phyloP scores from a whole-genome alignment of 2,329 filamentous ascomycete species.

The Penicillium olsonii region DNA sequence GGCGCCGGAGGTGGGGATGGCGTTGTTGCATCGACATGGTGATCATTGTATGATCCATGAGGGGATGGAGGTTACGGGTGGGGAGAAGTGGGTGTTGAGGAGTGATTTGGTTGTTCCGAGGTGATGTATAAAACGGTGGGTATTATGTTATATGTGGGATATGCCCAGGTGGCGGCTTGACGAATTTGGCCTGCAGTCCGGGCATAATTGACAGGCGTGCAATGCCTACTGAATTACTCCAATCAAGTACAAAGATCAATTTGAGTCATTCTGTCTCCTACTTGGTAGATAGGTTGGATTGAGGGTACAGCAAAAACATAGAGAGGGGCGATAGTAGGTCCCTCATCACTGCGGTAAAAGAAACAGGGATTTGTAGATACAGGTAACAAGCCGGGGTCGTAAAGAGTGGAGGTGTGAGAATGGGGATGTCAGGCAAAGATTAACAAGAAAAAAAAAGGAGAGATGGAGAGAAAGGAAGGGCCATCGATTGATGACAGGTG shows the following conservation, averaged over 20 bases:
- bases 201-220: no score
- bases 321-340: slow-evolving; percentile 25
- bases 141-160: no score
- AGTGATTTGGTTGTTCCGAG: slow-evolving; percentile 66
- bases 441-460: slow-evolving; percentile 1
- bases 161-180: no score
- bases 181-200: no score
- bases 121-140: no score
- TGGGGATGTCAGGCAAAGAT: slow-evolving; percentile 10
- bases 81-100: slow-evolving; percentile 89
- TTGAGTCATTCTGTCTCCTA: neutral
- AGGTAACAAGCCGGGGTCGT: slow-evolving; percentile 20
- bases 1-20: slow-evolving; percentile 77
- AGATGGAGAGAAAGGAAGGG: neutral
- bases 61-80: slow-evolving; percentile 72
- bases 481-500: slow-evolving; percentile 4
- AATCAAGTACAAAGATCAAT: no score
- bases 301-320: slow-evolving; percentile 16
- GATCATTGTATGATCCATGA: slow-evolving; percentile 88
- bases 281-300: neutral
- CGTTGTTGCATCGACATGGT: slow-evolving; percentile 84
- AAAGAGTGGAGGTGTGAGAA: slow-evolving; percentile 19
- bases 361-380: slow-evolving; percentile 24
- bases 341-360: slow-evolving; percentile 15
- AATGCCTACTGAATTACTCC: no score